A percentile compares a stretch with the other conserved stretches of the same genome.
Conservation (phyloP, 768 basidiomycete genomes). For the Lactifluus piperatus region DNA sequence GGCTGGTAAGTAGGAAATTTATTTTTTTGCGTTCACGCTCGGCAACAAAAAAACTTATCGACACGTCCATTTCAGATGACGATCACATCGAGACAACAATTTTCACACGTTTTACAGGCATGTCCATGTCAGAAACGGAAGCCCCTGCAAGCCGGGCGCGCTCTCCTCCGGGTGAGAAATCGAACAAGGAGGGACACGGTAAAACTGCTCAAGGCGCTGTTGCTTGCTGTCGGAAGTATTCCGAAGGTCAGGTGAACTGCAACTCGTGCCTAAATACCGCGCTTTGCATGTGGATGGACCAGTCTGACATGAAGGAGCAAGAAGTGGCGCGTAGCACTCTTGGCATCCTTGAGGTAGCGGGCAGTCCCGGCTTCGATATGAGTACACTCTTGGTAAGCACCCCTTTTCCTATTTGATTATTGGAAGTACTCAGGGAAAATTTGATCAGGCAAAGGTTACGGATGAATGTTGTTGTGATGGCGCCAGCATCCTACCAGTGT, state of each 20-base stretch:
- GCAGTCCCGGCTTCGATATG: constrained; percentile 23
- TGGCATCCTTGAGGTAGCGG: constrained; percentile 2
- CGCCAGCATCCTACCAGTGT: constrained; percentile 25
- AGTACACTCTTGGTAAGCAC: constrained; percentile 26
- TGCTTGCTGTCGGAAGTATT: constrained; percentile 39
- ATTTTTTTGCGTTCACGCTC: not conserved
- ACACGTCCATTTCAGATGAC: constrained; percentile 46
- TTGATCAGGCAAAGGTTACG: not conserved
- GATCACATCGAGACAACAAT: constrained; percentile 74
- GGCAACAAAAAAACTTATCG: not conserved
- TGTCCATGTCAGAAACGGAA: not conserved
- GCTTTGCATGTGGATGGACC: constrained; percentile 21
- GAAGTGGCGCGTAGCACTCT: not conserved
- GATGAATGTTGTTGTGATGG: constrained; percentile 11
- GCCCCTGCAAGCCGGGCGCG: not conserved
- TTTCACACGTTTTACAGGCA: constrained; percentile 32
- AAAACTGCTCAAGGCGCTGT: constrained; percentile 31
- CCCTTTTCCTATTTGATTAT: not conserved
- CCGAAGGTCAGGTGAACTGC: constrained; percentile 28
- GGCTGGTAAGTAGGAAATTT: constrained; percentile 44
- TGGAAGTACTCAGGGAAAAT: not conserved
- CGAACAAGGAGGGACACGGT: constrained; percentile 32
- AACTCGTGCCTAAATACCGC: constrained; percentile 24
- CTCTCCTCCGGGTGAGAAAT: not conserved
- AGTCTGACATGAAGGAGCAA: constrained; percentile 8